Evolutionary conservation across 2,329 filamentous ascomycete species (phyloP), one percentile per base, ranked within the genome.

Genomic region (Pleomassaria siparia): DNA sequence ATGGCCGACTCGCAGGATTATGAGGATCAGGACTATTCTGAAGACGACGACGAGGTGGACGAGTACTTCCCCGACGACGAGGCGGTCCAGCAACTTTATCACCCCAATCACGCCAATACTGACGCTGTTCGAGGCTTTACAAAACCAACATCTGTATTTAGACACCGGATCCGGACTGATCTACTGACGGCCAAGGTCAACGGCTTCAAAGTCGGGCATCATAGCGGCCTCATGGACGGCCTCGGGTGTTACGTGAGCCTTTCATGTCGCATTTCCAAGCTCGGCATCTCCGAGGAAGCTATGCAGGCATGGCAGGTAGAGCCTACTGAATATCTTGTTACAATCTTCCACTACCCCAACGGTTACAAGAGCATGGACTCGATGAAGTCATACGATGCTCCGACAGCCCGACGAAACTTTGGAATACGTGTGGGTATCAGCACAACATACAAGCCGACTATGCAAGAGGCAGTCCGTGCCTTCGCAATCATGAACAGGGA

Each of bases 221-320:
- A 87, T 10, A 78, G 77, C 11, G 74, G 78, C 15, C 71, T 83
- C 15, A 66, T 77, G 20, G 63, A 73, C 1, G 71, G 72, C 10
- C 77, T 73, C 49, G 74, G 67, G 21, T 73, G 76, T 43, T 80
- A 80, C 50, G 67, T 94, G 15, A 84, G 83, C 4, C 69, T 94
- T 2, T 89, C 90, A 0, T 80, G 88, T 24, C 83, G 83, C 3
- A 80, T 88, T 24, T 74, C 79, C 3, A 87, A 87, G 57, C 79
- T 96, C 1, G 84, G 81, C 0, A 81, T 96, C 11, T 86, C 88
- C 0, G 79, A 86, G 29, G 88, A 91, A 60, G 85, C 84, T 0
- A 80, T 89, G 69, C 79, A 86, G 60, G 88, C 90, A 1, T 96
- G 91, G 91, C 80, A 86, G 50, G 67, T 96, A 10, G 71, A 80